A percentile compares a stretch with the other conserved stretches of the same genome.
These are phyloP conservation scores for Podospora appendiculata DNA, from an alignment of 495 filamentous ascomycete genomes.

Conservation along the genomic window DNA sequence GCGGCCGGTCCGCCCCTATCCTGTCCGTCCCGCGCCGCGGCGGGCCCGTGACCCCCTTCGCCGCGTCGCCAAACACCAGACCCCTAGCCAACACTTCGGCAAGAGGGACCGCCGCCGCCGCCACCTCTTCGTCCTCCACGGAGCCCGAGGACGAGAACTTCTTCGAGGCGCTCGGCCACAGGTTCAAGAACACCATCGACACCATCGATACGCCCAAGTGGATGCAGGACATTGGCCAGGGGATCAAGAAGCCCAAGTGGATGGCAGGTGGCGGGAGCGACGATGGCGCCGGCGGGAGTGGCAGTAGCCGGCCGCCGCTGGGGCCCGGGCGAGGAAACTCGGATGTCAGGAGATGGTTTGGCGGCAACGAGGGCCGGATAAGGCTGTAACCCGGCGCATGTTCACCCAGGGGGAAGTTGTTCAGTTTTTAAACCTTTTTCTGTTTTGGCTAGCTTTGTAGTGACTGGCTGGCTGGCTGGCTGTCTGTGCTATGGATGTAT, in stretches of 20 bases:
- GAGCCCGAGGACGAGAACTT: conserved; percentile 71
- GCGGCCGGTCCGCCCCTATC: conserved; percentile 27
- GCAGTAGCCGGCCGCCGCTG: background rate
- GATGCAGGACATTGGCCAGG: conserved; percentile 57
- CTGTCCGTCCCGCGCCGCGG: conserved; percentile 23
- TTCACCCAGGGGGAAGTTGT: too few species aligned
- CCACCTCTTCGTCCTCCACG: conserved; percentile 13
- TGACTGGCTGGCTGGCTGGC: too few species aligned
- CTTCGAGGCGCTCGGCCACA: conserved; percentile 73
- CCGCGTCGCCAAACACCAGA: conserved; percentile 30
- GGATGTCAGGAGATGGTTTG: conserved; percentile 39
- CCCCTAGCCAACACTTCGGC: conserved; percentile 25
- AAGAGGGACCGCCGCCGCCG: conserved; percentile 19
- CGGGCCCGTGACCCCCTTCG: conserved; percentile 31
- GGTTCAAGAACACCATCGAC: conserved; percentile 87
- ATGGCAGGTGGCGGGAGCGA: conserved; percentile 54
- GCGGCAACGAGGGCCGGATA: conserved; percentile 24
- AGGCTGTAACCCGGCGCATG: conserved; percentile 16
- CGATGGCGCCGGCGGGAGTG: conserved; percentile 1
- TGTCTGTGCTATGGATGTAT: too few species aligned
- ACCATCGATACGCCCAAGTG: conserved; percentile 73
- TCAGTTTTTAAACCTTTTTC: too few species aligned
- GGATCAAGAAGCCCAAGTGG: conserved; percentile 75
- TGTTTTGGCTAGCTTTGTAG: too few species aligned
- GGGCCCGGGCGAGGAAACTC: conserved; percentile 16